These are phyloP conservation scores for Tuber umbilicatum DNA, from an alignment of 495 filamentous ascomycete species.

Conservation along the genomic window DNA sequence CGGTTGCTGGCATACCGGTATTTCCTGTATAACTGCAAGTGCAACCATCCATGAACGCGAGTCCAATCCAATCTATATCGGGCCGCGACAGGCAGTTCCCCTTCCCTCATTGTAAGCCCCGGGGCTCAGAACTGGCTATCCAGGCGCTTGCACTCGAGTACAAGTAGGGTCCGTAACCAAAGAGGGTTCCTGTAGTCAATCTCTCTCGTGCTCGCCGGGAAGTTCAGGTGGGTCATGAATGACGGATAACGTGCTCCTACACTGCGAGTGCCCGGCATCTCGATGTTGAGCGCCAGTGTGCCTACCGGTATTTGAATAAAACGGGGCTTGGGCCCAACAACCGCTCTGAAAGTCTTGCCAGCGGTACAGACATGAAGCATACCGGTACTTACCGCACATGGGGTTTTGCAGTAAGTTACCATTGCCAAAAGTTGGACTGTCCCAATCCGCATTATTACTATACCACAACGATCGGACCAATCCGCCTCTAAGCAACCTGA, in stretches of 20 bases:
- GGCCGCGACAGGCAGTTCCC: neutral
- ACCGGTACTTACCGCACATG: too few relatives aligned
- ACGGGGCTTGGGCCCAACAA: neutral
- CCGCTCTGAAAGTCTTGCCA: neutral
- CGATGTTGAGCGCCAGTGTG: neutral
- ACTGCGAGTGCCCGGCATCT: too few relatives aligned
- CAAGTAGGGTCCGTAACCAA: neutral
- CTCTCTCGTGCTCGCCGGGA: neutral
- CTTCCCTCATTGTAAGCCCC: neutral
- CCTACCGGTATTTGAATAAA: neutral
- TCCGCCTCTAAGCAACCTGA: neutral
- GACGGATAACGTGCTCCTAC: too few relatives aligned
- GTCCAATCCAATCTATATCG: neutral
- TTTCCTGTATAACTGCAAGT: neutral
- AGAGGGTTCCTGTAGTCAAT: neutral
- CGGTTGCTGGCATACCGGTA: neutral
- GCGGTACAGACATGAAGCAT: neutral
- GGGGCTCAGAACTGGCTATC: neutral
- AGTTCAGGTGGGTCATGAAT: neutral
- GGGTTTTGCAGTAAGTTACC: neutral
- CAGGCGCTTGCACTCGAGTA: too few relatives aligned
- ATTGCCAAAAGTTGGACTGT: neutral
- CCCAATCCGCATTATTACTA: neutral
- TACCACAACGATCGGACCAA: neutral
- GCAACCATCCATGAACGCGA: neutral